Base-by-base conservation (phyloP, 306 rosid genomes). In the Lathyrus oleraceus region DNA sequence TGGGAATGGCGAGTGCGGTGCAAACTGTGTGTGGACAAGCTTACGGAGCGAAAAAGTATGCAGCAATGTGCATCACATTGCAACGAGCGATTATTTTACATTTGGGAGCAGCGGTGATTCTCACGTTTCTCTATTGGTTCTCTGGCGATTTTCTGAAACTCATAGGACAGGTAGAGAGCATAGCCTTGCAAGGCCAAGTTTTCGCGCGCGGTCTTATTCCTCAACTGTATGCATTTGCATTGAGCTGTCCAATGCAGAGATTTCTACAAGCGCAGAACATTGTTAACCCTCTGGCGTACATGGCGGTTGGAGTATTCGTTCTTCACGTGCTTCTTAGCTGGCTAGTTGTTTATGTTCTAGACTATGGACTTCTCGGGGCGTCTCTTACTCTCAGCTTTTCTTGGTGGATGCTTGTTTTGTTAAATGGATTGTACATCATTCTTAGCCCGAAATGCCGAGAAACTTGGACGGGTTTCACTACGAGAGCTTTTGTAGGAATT, bases 11-110 rank as follows among this genome's bases (percentile, higher is more conserved):
- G 2, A 85, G 88, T 78, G 96, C 94, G 0, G 91, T 87, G 60
- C 94, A 87, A 81, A 90, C 91, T 7, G 86, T 87, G 17, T 90
- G 95, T 57, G 95, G 96, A 13, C 94, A 86, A 78, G 94, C 96
- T 19, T 86, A 81, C 32, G 94, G 94, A 16, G 96, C 96, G 3
- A 86, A 68, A 17, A 89, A 77, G 35, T 27, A 74, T 35, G 57
- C 72, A 43, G 74, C 84, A 61, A 90, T 90, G 96, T 82, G 91
- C 13, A 65, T 87, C 58, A 84, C 85, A 71, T 82, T 80, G 71
- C 96, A 87, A 71, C 84, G 91, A 71, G 89, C 94, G 61, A 71
- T 87, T n/a, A 45, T 87, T 39, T 20, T 87, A 81, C 94, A 87
- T 56, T n/a, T 84, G 9, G 87, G 82, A 10, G 94, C 91, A 4